A percentile compares a stretch with the other conserved stretches of the same genome.
Conservation (phyloP, 1,284 basidiomycete species). For the Filobasidium uniguttulatum region DNA sequence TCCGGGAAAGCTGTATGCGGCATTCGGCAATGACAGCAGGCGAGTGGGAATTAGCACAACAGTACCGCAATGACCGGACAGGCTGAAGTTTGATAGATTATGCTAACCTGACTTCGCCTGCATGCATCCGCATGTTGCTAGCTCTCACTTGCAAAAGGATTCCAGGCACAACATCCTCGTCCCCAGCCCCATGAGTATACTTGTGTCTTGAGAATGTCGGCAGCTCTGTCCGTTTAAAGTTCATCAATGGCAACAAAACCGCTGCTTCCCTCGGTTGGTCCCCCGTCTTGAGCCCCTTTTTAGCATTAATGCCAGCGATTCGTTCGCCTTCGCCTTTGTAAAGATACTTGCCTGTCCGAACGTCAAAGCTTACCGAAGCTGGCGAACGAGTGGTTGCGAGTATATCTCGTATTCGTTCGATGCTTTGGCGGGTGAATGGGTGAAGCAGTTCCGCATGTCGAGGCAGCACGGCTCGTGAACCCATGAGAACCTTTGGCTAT, state of each 20-base stretch:
- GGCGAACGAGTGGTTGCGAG: background rate
- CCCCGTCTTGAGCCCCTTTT: background rate
- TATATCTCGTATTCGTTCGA: background rate
- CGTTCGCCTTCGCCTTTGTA: background rate
- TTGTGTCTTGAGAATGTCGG: background rate
- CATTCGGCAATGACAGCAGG: too few species aligned
- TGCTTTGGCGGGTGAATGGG: background rate
- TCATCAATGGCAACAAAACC: conserved; percentile 59
- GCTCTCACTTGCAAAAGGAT: conserved; percentile 56
- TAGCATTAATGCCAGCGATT: background rate
- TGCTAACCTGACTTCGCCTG: conserved; percentile 63
- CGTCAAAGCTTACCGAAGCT: background rate
- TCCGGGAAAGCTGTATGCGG: conserved; percentile 55
- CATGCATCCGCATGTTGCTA: conserved; percentile 50
- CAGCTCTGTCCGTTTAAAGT: conserved; percentile 37
- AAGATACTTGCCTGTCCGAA: background rate
- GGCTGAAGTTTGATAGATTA: background rate
- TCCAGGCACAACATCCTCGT: conserved; percentile 43
- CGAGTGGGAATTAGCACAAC: background rate
- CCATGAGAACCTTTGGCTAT: too few species aligned
- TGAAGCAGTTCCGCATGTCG: background rate
- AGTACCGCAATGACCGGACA: background rate
- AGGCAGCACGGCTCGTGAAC: too few species aligned
- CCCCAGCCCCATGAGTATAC: background rate
- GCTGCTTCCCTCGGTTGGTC: conserved; percentile 40